Conservation (phyloP, 306 rosid genomes). For the Astragalus membranaceus region DNA sequence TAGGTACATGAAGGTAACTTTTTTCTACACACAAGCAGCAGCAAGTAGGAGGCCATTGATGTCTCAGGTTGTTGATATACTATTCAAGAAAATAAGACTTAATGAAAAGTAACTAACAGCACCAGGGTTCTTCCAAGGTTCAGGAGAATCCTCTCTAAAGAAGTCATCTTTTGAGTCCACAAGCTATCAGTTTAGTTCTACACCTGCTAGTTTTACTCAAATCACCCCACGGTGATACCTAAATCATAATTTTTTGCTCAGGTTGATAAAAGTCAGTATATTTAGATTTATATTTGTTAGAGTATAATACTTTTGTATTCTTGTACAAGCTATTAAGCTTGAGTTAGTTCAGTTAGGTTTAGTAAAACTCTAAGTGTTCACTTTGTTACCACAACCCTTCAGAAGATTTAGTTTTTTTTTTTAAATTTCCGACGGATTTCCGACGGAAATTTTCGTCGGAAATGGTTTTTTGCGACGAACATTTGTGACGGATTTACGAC, state of each 20-base stretch:
- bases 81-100: slow-evolving; percentile 57
- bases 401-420: no score
- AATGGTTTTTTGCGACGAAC: no score
- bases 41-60: slow-evolving; percentile 75
- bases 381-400: no score
- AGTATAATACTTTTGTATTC: no score
- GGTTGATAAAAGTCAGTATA: no score
- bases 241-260: not conserved
- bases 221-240: slow-evolving; percentile 59
- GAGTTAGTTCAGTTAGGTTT: no score
- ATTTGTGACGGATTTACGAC: no score
- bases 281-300: no score
- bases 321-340: no score
- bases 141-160: slow-evolving; percentile 45
- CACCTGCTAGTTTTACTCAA: slow-evolving; percentile 46
- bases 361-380: no score
- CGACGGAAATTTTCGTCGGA: no score
- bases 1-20: slow-evolving; percentile 85
- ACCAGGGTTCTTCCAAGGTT: slow-evolving; percentile 67
- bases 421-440: no score
- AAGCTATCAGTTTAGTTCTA: slow-evolving; percentile 46
- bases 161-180: slow-evolving; percentile 31
- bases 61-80: slow-evolving; percentile 81
- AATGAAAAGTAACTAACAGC: slow-evolving; percentile 75
- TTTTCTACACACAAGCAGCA: slow-evolving; percentile 90